A percentile compares a stretch with the other conserved stretches of the same genome.
Conservation (phyloP, 176 grass and related monocot genomes). For the Aegilops speltoides region DNA sequence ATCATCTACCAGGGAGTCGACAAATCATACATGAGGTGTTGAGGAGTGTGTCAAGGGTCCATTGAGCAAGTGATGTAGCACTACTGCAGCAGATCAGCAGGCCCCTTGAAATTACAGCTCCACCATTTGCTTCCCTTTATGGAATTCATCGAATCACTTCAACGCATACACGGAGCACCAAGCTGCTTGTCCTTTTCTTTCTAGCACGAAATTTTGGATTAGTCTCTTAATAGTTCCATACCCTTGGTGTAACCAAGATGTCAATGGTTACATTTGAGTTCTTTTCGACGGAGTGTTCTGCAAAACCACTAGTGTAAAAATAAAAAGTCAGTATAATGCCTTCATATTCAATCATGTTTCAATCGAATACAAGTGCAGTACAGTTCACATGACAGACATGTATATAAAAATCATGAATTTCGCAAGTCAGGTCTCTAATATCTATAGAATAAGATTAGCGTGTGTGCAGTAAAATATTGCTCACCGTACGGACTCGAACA, state of each 20-base stretch:
- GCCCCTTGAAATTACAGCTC: conserved; percentile 8
- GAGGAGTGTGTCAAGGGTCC: conserved; percentile 5
- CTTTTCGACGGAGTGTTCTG: conserved; percentile 21
- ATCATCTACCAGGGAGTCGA: not conserved
- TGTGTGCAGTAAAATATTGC: conserved; percentile 2
- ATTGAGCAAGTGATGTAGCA: conserved; percentile 21
- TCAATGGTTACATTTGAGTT: conserved; percentile 29
- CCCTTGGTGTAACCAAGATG: conserved; percentile 27
- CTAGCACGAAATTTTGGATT: conserved; percentile 10
- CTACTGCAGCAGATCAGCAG: conserved; percentile 16
- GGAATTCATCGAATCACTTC: not conserved
- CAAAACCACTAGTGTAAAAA: conserved; percentile 20
- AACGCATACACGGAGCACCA: not conserved
- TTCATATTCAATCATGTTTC: conserved; percentile 10
- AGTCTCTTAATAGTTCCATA: conserved; percentile 3
- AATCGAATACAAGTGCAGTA: not conserved
- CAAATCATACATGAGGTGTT: conserved; percentile 13
- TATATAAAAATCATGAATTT: conserved; percentile 4
- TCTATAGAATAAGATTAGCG: not conserved
- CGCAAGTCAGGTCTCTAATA: not conserved
- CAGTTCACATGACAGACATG: not conserved
- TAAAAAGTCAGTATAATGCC: not conserved
- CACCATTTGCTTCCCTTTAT: conserved; percentile 18
- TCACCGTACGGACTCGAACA: not conserved
- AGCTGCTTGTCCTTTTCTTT: conserved; percentile 30